A percentile compares a stretch with the other conserved stretches of the same genome.
Evolutionary conservation across 23 red algal species (phyloP).

Genomic region (Gracilaria gracilis): DNA sequence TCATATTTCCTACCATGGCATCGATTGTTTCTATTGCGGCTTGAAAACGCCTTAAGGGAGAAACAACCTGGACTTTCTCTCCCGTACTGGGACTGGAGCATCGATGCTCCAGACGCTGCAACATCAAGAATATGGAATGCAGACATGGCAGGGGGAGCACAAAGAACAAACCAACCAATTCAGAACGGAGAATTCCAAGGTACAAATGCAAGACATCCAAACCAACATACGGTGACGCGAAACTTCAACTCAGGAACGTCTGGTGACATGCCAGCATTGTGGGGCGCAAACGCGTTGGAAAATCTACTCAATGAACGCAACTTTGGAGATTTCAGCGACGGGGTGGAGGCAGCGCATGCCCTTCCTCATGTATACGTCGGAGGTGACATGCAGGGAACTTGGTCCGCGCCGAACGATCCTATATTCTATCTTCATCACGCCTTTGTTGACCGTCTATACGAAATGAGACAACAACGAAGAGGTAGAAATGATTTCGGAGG

Average conservation of each 20-base stretch:
- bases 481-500: constrained; percentile 50
- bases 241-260: constrained; percentile 56
- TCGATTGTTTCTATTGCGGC: constrained; percentile 57
- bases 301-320: constrained; percentile 20
- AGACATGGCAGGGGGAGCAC: constrained; percentile 56
- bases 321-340: constrained; percentile 51
- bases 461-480: constrained; percentile 42
- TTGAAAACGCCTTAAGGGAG: constrained; percentile 72
- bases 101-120: constrained; percentile 62
- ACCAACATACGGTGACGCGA: constrained; percentile 43
- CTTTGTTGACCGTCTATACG: constrained; percentile 49
- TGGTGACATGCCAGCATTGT: constrained; percentile 47
- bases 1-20: constrained; percentile 73
- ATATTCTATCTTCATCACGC: constrained; percentile 74
- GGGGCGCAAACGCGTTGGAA: constrained; percentile 34
- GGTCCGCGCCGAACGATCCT: constrained; percentile 64
- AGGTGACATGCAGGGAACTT: constrained; percentile 56
- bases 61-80: constrained; percentile 56
- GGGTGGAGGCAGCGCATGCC: constrained; percentile 67
- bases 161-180: constrained; percentile 39
- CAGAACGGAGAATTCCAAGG: constrained; percentile 42
- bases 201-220: constrained; percentile 6
- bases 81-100: constrained; percentile 76
- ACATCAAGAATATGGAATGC: constrained; percentile 53
- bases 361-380: constrained; percentile 65